Conservation (phyloP, 352 stramenopile genomes). For the Phytopythium sindhum region DNA sequence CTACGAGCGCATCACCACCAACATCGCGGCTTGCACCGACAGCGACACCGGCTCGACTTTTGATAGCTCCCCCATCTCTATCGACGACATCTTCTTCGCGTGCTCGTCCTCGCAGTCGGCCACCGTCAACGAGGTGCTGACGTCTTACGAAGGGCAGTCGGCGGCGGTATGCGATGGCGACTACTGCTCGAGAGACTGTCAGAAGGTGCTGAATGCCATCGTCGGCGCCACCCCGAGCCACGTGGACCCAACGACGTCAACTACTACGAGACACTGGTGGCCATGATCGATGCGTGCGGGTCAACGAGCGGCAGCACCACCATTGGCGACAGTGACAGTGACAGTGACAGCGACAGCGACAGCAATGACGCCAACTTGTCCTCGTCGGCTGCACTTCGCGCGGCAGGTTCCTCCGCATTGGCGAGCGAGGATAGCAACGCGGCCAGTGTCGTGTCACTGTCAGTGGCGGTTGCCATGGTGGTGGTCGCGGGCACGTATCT, state of each 20-base stretch:
- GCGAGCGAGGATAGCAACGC: neutral
- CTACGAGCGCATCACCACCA: neutral
- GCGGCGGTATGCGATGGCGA: neutral
- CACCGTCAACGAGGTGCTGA: neutral
- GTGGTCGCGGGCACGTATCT: neutral
- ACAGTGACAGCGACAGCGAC: neutral
- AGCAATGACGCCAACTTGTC: neutral
- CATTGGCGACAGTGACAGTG: neutral
- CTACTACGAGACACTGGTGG: neutral
- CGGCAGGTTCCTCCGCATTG: no score
- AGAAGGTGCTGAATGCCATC: neutral
- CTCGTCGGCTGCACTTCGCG: neutral
- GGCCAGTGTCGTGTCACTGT: neutral
- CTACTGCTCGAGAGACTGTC: neutral
- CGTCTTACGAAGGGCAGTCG: neutral
- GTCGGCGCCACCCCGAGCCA: neutral
- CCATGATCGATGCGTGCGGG: neutral
- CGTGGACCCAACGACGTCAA: neutral
- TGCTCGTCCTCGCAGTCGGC: neutral
- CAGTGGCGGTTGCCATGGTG: neutral
- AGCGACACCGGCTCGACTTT: neutral
- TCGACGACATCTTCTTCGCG: neutral
- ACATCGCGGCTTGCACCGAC: neutral
- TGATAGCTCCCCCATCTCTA: neutral
- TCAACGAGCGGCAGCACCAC: neutral